Conservation (phyloP, 495 filamentous ascomycete species). For the Darksidea phi region DNA sequence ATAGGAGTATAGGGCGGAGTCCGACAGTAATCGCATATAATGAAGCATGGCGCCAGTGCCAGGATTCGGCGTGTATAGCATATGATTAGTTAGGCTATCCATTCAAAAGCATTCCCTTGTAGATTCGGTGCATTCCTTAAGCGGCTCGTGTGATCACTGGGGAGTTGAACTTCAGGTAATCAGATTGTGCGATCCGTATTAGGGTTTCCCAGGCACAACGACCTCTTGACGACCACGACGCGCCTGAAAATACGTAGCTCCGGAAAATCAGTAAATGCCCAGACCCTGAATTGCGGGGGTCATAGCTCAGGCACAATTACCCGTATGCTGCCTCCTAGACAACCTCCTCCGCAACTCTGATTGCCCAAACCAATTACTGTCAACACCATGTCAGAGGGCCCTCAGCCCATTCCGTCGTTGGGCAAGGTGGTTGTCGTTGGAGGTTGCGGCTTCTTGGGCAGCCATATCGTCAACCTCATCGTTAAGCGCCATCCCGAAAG, state of each 20-base stretch:
- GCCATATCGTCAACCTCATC: slow-evolving; percentile 53
- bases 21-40: background rate
- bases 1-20: background rate
- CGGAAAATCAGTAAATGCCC: background rate
- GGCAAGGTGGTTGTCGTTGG: slow-evolving; percentile 53
- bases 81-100: no score
- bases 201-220: no score
- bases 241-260: no score
- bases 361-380: background rate
- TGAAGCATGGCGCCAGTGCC: slow-evolving; percentile 8
- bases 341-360: background rate
- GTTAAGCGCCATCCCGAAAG: slow-evolving; percentile 49
- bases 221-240: no score
- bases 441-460: slow-evolving; percentile 56
- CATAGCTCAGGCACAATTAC: background rate
- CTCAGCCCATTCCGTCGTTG: slow-evolving; percentile 23
- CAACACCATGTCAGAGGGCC: slow-evolving; percentile 7
- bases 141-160: no score
- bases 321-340: background rate
- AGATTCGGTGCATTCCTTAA: no score
- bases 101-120: no score
- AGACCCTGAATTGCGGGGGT: background rate
- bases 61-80: background rate
- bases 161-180: no score
- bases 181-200: background rate